Evolutionary conservation across 352 stramenopile genomes (phyloP).

Genomic region (Phytophthora fragariae): DNA sequence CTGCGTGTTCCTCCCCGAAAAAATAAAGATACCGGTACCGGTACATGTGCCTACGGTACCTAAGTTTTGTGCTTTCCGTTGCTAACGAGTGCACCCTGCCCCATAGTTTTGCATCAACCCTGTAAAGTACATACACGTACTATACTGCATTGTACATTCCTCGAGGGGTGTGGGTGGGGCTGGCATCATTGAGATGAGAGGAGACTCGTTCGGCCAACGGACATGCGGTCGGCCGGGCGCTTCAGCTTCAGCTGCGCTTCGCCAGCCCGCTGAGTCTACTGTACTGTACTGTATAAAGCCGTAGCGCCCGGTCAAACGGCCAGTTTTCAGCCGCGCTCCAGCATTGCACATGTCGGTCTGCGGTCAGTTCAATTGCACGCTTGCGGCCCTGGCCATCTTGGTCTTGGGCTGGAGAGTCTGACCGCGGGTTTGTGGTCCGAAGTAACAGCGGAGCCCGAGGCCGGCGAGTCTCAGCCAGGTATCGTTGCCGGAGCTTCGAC

Average conservation of each 20-base stretch:
- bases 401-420: too few species aligned
- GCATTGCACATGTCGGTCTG: background rate
- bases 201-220: too few species aligned
- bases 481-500: background rate
- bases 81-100: constrained; percentile 19
- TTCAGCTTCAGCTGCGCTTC: background rate
- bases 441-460: constrained; percentile 22
- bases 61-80: constrained; percentile 6
- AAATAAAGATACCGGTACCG: background rate
- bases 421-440: background rate
- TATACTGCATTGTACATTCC: too few species aligned
- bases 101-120: constrained; percentile 3
- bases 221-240: background rate
- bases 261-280: background rate
- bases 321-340: background rate
- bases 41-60: too few species aligned
- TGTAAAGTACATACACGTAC: background rate
- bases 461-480: constrained; percentile 22
- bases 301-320: background rate
- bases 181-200: background rate
- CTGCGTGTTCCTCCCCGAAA: constrained; percentile 8
- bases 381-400: too few species aligned
- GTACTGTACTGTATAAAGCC: background rate
- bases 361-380: too few species aligned
- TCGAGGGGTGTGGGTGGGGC: too few species aligned